Percentiles rank a stretch among this genome's conserved stretches.
phyloP scores from a whole-genome alignment of 441 rosid species.

The Pelargonium fulgidum region DNA sequence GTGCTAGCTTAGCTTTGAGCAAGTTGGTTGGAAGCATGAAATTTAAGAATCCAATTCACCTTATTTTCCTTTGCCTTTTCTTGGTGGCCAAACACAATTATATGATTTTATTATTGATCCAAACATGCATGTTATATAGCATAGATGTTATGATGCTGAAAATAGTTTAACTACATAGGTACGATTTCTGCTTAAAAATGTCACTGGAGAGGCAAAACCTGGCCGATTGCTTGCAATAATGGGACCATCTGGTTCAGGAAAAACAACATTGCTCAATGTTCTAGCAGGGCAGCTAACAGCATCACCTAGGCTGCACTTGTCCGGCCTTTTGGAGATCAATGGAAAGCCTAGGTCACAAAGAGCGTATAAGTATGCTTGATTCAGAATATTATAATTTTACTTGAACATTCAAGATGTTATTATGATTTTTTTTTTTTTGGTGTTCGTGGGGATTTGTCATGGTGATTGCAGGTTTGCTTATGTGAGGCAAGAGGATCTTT shows the following conservation, averaged over 20 bases:
- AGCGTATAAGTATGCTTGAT: conserved; percentile 53
- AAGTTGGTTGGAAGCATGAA: too few relatives aligned
- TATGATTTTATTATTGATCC: not conserved
- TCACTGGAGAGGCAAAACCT: conserved; percentile 87
- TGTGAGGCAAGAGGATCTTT: conserved; percentile 90
- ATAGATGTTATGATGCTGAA: not conserved
- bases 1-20: too few relatives aligned
- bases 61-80: too few relatives aligned
- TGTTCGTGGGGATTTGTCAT: not conserved
- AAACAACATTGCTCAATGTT: conserved; percentile 85
- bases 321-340: conserved; percentile 82
- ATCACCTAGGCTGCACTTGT: conserved; percentile 59
- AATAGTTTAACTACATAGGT: conserved; percentile 32
- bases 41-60: too few relatives aligned
- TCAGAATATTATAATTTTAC: not conserved
- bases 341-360: conserved; percentile 54
- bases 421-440: conserved; percentile 17
- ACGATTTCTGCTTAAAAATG: conserved; percentile 66
- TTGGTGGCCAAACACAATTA: not conserved
- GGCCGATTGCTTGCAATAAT: conserved; percentile 86
- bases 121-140: not conserved
- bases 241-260: conserved; percentile 98
- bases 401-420: not conserved
- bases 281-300: conserved; percentile 71
- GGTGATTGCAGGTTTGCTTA: conserved; percentile 55